Evolutionary conservation across 202 grass and related monocot genomes (phyloP), one percentile per base, ranked within the genome.

Genomic region (Musa balbisiana): DNA sequence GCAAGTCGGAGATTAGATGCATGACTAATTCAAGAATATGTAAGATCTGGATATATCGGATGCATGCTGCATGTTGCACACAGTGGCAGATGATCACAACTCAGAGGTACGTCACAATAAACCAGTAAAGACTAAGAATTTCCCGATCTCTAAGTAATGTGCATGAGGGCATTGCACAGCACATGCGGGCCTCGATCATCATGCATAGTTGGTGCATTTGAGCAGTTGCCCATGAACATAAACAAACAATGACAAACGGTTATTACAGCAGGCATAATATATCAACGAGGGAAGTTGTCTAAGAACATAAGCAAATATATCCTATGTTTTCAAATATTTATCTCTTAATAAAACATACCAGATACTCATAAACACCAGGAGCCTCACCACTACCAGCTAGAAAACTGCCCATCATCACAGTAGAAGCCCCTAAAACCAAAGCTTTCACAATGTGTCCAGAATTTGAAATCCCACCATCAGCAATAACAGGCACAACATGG

Each of bases 381-480:
- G 95, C 82, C 84, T 98, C 95, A 68, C 83, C 83, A 68, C 95
- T 92, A 58, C 95, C 91, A 59, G 95, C 91, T 59, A 98, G 76
- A 84, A 98, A 98, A 78, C 94, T 98, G 21, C 91, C 91, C 94
- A 94, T 92, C 94, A 98, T 98, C 74, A 94, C 91, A 33, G 94
- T 92, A 73, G 91, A 89, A 51, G 95, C 89, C 11, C 95, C 95
- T 3, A 99, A 83, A 0, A 84, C 68, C 64, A 99, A 78, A 81
- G 95, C 95, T 77, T 99, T 99, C 79, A 92, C 95, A 52, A 99
- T 92, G 83, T 94, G 95, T 52, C 95, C 95, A 64, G 95, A 98
- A 76, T 87, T 88, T 78, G 91, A 93, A 88, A 98, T 98, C 60
- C 94, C 94, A 75, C 94, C 94, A 74, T 98, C 94, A 63, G 91